Conservation (phyloP, 179 eudicot species). For the Heliamphora pulchella region DNA sequence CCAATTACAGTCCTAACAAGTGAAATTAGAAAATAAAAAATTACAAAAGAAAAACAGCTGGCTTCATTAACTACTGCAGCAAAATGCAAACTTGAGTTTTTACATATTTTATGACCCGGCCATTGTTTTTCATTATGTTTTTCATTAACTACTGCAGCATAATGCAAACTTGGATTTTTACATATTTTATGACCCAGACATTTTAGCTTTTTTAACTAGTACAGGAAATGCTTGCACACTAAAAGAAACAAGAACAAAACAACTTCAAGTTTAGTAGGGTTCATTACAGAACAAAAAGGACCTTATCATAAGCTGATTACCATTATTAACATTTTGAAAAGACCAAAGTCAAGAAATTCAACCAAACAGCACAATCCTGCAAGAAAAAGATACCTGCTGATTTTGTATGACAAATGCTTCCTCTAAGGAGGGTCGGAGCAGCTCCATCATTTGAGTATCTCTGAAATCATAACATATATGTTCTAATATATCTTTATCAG, state of each 20-base stretch:
- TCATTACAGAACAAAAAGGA: too few relatives aligned
- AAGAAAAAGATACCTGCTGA: conserved; percentile 48
- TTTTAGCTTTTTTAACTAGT: too few relatives aligned
- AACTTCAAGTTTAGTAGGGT: too few relatives aligned
- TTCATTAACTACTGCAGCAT: too few relatives aligned
- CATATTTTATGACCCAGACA: neutral
- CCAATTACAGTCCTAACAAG: too few relatives aligned
- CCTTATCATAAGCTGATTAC: neutral
- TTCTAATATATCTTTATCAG: conserved; percentile 91
- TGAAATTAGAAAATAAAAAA: too few relatives aligned
- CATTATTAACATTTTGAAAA: neutral
- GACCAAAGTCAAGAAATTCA: neutral
- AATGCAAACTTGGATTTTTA: neutral
- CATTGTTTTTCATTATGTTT: too few relatives aligned
- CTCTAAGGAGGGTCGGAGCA: conserved; percentile 89
- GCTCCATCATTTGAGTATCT: conserved; percentile 96
- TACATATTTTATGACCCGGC: neutral
- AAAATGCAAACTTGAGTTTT: neutral
- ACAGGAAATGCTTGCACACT: too few relatives aligned
- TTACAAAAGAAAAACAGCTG: too few relatives aligned
- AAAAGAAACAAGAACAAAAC: neutral
- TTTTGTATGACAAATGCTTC: conserved; percentile 99
- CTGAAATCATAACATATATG: conserved; percentile 92
- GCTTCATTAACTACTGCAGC: too few relatives aligned
- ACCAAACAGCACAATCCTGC: too few relatives aligned